A percentile compares a stretch with the other conserved stretches of the same genome.
phyloP scores from a whole-genome alignment of 2,329 filamentous ascomycete species.

The Colletotrichum sp. region DNA sequence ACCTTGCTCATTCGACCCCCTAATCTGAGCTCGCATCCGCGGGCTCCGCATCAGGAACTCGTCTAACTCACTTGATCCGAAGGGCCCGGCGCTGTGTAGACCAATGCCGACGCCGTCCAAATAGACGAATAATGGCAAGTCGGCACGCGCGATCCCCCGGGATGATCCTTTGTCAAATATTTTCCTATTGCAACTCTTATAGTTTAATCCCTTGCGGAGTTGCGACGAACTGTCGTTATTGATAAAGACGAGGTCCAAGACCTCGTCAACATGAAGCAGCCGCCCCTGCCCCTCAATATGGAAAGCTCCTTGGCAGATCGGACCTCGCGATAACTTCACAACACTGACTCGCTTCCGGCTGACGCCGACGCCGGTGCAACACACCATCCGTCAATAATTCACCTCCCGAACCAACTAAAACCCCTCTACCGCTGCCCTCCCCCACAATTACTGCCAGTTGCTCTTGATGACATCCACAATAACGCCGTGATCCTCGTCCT shows the following conservation, averaged over 20 bases:
- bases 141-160: neutral
- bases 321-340: neutral
- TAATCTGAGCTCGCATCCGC: neutral
- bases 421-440: neutral
- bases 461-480: constrained; percentile 72
- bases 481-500: constrained; percentile 78
- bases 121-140: neutral
- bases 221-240: neutral
- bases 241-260: neutral
- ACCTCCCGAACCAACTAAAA: neutral
- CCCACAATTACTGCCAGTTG: constrained; percentile 36
- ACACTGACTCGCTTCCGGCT: neutral
- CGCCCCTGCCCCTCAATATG: neutral
- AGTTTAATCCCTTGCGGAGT: neutral
- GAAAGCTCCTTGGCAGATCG: neutral
- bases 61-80: neutral
- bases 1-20: neutral
- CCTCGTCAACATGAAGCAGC: neutral
- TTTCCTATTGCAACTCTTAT: neutral
- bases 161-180: neutral
- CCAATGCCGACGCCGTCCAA: neutral
- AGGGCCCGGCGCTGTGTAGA: neutral
- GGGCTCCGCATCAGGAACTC: neutral
- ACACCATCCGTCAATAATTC: neutral
- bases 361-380: neutral